Conservation (phyloP, 257 asterid genomes). For the Capsicum pubescens region DNA sequence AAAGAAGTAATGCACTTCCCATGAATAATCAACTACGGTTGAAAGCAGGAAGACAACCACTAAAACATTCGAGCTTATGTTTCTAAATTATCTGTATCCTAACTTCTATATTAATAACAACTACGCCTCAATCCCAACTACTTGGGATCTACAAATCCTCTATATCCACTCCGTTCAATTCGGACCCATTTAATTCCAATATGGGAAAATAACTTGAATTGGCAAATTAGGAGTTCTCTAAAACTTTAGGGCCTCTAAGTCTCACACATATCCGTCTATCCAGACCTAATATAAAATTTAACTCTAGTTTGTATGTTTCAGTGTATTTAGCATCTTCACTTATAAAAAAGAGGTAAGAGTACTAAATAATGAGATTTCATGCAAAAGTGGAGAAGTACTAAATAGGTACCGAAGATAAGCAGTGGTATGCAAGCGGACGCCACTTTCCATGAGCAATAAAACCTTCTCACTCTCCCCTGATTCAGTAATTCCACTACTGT, state of each 20-base stretch:
- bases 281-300: neutral
- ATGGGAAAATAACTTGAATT: neutral
- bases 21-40: conserved; percentile 1
- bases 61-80: neutral
- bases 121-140: neutral
- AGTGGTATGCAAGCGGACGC: conserved; percentile 91
- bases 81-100: conserved; percentile 5
- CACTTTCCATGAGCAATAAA: conserved; percentile 94
- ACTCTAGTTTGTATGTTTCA: neutral
- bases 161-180: neutral
- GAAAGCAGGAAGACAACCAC: neutral
- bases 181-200: neutral
- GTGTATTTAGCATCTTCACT: neutral
- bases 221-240: neutral
- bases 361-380: neutral
- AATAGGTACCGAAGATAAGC: conserved; percentile 76
- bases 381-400: neutral
- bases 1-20: conserved; percentile 12
- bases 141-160: conserved; percentile 1
- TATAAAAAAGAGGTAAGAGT: neutral
- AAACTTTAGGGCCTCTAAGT: neutral
- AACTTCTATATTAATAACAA: neutral
- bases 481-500: conserved; percentile 93
- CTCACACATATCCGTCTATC: neutral
- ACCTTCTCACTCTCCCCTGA: conserved; percentile 99